Percentiles rank a stretch among this genome's conserved stretches.
phyloP scores from a whole-genome alignment of 2,329 filamentous ascomycete species.

The Penicillium sp. region DNA sequence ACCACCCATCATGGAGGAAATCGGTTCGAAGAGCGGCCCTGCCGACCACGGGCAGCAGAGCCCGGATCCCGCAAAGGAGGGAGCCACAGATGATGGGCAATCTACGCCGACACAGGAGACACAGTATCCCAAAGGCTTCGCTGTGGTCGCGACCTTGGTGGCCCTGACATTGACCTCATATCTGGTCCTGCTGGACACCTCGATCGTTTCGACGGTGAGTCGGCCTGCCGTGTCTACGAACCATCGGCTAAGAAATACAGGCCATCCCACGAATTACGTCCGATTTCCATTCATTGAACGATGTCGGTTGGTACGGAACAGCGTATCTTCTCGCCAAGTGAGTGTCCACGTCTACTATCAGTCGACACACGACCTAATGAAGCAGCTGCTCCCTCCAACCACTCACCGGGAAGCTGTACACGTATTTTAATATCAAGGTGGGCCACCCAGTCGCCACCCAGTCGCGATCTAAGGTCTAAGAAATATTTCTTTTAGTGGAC shows the following conservation, averaged over 20 bases:
- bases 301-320: conserved; percentile 13
- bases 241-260: not conserved
- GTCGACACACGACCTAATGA: not conserved
- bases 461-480: too few relatives aligned
- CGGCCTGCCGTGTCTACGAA: not conserved
- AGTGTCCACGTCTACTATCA: not conserved
- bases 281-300: conserved; percentile 8
- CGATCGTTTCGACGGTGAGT: conserved; percentile 12
- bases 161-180: not conserved
- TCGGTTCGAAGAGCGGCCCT: too few relatives aligned
- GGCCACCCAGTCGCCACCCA: not conserved
- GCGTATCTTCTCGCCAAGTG: conserved; percentile 8
- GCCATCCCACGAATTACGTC: conserved; percentile 1
- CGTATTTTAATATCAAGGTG: conserved; percentile 9
- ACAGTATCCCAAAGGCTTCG: too few relatives aligned
- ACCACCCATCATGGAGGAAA: too few relatives aligned
- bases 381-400: conserved; percentile 10
- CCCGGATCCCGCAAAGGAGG: too few relatives aligned
- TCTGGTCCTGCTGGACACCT: conserved; percentile 8
- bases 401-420: conserved; percentile 10
- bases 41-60: too few relatives aligned
- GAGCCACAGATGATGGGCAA: too few relatives aligned
- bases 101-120: too few relatives aligned
- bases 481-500: not conserved
- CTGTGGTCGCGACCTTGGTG: too few relatives aligned